Evolutionary conservation across 345 rosid genomes (phyloP), one percentile per base, ranked within the genome.

Genomic region (Acer negundo): DNA sequence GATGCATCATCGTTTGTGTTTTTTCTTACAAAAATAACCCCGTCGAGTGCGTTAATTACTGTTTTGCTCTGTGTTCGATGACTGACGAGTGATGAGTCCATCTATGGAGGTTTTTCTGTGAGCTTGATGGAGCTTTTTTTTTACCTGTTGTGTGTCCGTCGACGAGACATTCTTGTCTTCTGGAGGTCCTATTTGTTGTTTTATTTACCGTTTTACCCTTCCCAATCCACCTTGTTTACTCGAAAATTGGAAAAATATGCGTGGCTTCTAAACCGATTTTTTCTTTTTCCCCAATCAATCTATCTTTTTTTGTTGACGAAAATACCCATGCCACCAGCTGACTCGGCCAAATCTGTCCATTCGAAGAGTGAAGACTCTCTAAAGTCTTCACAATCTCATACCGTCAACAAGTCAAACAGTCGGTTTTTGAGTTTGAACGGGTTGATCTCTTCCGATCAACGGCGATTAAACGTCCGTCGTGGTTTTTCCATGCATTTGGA

Each of bases 21-120:
- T 23, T 56, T 56, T 68, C 72, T 22, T 74, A 75, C 73, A 69
- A 62, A 62, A 81, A 81, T 68, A 76, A 73, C 63, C 75, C 61
- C 4, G 1, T 24, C 9, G 2, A 42, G 28, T 38, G 20, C 28
- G 72, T 20, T 20, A 72, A 77, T 66, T 74, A 11, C 75, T 31
- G 46, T 10, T 58, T 35, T 23, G 67, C 13, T 44, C 62, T 40
- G 2, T 40, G 56, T 31, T 20, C 38, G 63, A 44, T 35, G 38
- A 28, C 2, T 28, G 31, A 26, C 2, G 28, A 31, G 38, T 35
- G 38, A 35, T 46, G 61, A 64, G 64, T 70, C 72, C 17, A 53
- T 53, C 58, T 0, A 28, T 46, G 40, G n/a, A 64, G 13, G 19
- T 1, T 28, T 28, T 28, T 28, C 31, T 28, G 31, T 28, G n/a